phyloP scores from a whole-genome alignment of 345 rosid genomes.

The Orychophragmus violaceus region DNA sequence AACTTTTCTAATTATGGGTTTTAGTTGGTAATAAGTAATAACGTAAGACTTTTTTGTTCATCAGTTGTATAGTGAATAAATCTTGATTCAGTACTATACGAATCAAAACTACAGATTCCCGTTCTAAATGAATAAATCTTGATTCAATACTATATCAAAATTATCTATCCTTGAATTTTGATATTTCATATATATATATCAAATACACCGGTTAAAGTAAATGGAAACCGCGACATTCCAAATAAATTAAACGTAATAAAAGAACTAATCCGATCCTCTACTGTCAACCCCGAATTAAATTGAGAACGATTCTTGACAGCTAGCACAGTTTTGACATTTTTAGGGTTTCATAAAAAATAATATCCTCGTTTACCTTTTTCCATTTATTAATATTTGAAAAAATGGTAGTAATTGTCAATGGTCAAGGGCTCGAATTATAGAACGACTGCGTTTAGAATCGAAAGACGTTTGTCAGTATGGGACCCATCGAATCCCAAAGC shows the following conservation, averaged over 20 bases:
- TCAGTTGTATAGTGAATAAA: background rate
- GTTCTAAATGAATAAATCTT: too few relatives aligned
- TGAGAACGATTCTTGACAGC: constrained; percentile 20
- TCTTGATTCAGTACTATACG: background rate
- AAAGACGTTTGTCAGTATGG: background rate
- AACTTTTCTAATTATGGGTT: background rate
- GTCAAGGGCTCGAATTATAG: background rate
- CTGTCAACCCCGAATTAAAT: constrained; percentile 23
- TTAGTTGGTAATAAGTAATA: background rate
- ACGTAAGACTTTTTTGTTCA: background rate
- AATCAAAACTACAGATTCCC: background rate
- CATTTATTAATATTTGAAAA: background rate
- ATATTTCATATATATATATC: background rate
- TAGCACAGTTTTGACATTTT: constrained; percentile 25
- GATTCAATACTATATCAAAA: too few relatives aligned
- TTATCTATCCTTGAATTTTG: background rate
- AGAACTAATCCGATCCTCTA: background rate
- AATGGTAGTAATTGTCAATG: background rate
- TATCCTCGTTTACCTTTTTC: constrained; percentile 1
- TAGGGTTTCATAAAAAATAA: constrained; percentile 7
- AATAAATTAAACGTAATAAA: background rate
- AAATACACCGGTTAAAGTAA: background rate
- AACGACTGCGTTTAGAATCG: background rate
- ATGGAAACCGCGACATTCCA: background rate
- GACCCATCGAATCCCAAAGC: background rate